Base-by-base conservation (phyloP, 352 stramenopile species). In the Phytophthora citricola region DNA sequence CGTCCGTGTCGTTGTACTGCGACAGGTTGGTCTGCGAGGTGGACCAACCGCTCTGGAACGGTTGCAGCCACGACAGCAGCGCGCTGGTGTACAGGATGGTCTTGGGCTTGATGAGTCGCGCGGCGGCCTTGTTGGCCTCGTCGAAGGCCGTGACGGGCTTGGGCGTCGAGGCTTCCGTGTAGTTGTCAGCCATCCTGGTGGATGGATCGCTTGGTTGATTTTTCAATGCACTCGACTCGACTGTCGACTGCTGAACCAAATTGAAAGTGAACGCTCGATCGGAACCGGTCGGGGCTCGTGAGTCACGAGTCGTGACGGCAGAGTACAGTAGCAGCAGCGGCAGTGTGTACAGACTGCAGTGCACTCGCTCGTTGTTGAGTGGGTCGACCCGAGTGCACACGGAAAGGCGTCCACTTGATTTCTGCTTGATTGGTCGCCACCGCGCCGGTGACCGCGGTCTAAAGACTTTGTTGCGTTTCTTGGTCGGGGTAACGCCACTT, bases 31-130 rank as follows among this genome's bases (percentile, higher is more conserved):
- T 72, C 45, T 72, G 63, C 44, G 63, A 67, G 14, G 63, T 72
- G 14, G 63, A 72, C 63, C 63, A 72, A 58, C 63, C 63, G 50
- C 56, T 72, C 58, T 72, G 63, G 45, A 72, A 72, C 20, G 63
- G 50, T 51, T 72, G 63, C 57, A 72, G 5, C 63, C 63, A 71
- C 29, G 56, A 62, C 15, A 71, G 44, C 9, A 71, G 36, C 6
- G 57, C 57, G 17, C 48, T 71, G 1, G 63, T 71, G 38, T 71
- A 71, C 49, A 71, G 51, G 43, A 71, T 63, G 27, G 49, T 0
- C 10, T 67, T 66, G 27, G 63, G 63, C 51, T 67, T 66, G 50
- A 71, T 71, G 34, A 71, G 63, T 24, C 58, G 65, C 9, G 65
- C 65, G 6, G 65, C 58, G 46, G 60, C 60, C 43, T 74, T 74